Conservation (phyloP, 306 rosid genomes). For the Ormosia semicastrata region DNA sequence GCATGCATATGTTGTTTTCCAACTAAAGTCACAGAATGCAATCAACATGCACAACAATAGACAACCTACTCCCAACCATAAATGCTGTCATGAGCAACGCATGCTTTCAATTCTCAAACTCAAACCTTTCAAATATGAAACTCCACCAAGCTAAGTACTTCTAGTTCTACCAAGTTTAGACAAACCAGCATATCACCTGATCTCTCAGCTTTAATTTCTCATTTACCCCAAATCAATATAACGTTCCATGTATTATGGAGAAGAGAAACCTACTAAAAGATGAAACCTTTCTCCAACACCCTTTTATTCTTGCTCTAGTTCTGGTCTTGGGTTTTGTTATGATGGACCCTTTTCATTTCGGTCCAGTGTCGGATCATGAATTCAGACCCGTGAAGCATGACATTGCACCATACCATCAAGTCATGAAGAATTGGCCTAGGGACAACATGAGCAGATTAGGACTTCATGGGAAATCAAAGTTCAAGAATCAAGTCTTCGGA, state of each 20-base stretch:
- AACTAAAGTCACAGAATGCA: conserved; percentile 26
- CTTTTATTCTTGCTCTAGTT: conserved; percentile 51
- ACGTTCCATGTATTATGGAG: conserved; percentile 55
- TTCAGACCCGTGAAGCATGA: conserved; percentile 76
- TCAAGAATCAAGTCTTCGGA: conserved; percentile 72
- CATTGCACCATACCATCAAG: conserved; percentile 80
- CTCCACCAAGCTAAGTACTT: conserved; percentile 32
- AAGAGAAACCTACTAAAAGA: conserved; percentile 56
- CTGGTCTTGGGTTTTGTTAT: conserved; percentile 56
- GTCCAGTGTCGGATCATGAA: conserved; percentile 66
- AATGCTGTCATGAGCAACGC: conserved; percentile 41
- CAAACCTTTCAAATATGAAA: conserved; percentile 28
- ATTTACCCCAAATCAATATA: neutral
- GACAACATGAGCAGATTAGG: conserved; percentile 74
- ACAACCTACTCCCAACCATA: conserved; percentile 51
- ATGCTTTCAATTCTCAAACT: conserved; percentile 37
- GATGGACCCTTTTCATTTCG: conserved; percentile 87
- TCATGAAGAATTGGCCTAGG: conserved; percentile 78
- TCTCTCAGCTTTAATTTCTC: neutral
- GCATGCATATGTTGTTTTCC: conserved; percentile 16
- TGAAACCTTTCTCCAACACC: conserved; percentile 73
- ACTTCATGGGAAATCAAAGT: conserved; percentile 55
- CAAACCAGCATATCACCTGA: neutral
- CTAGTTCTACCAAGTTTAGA: conserved; percentile 15
- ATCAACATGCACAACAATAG: conserved; percentile 43